Evolutionary conservation across 108 stramenopile species (phyloP).

Genomic region (Aureococcus anophagefferens): DNA sequence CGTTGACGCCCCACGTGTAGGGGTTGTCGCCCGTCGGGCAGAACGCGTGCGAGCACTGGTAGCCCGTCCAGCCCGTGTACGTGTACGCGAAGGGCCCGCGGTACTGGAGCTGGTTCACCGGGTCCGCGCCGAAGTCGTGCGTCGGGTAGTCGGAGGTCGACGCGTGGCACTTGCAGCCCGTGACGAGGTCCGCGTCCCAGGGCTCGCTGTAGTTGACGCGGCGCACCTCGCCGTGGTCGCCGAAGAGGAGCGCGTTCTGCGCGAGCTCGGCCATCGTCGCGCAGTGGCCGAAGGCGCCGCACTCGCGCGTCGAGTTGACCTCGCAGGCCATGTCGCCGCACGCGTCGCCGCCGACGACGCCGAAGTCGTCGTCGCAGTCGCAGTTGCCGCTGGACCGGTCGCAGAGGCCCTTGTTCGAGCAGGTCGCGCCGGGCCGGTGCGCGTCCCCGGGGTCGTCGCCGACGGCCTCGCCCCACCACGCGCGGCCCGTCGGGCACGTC

Average conservation of each 20-base stretch:
- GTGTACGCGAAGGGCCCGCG: constrained; percentile 3
- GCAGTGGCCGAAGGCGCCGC: background rate
- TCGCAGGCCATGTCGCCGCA: background rate
- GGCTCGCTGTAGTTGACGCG: constrained; percentile 1
- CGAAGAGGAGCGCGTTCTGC: background rate
- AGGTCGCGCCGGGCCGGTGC: constrained; percentile 27
- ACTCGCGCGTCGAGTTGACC: background rate
- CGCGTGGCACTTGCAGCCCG: constrained; percentile 46
- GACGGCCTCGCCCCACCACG: constrained; percentile 39
- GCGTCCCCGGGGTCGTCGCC: constrained; percentile 13
- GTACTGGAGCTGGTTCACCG: too few species aligned
- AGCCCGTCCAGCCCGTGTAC: constrained; percentile 40
- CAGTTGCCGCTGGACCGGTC: constrained; percentile 30
- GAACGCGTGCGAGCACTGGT: constrained; percentile 34
- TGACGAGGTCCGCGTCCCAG: constrained; percentile 43
- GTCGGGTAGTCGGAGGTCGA: too few species aligned
- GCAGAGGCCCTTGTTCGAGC: constrained; percentile 38
- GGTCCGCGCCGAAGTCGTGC: too few species aligned
- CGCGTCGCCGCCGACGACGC: background rate
- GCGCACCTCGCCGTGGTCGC: background rate
- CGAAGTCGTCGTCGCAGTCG: constrained; percentile 17
- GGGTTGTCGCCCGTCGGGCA: constrained; percentile 56
- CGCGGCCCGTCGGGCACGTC: constrained; percentile 33
- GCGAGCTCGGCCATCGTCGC: background rate
- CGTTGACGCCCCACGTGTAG: constrained; percentile 30